A percentile compares a stretch with the other conserved stretches of the same genome.
phyloP scores from a whole-genome alignment of 2,329 filamentous ascomycete species.

The Pseudogymnoascus sp. region DNA sequence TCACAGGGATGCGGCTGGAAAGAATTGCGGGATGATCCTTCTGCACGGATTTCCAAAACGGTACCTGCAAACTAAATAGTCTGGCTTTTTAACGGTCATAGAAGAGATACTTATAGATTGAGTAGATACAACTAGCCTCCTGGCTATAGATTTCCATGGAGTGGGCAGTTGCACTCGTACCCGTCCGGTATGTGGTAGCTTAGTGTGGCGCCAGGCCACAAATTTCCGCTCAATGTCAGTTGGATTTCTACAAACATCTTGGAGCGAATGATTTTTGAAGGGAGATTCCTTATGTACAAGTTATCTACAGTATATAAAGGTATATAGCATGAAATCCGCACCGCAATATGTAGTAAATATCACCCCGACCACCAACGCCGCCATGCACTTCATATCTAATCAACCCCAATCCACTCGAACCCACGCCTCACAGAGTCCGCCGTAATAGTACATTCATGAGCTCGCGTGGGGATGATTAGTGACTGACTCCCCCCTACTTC shows the following conservation, averaged over 20 bases:
- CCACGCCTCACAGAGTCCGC: neutral
- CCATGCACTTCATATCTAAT: conserved; percentile 4
- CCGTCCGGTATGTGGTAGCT: neutral
- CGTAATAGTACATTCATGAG: conserved; percentile 20
- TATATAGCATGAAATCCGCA: neutral
- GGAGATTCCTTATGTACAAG: neutral
- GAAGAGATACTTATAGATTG: neutral
- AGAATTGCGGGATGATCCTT: neutral
- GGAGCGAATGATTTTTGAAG: neutral
- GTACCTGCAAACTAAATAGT: neutral
- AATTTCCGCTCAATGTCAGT: neutral
- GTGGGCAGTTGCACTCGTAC: neutral
- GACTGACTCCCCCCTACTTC: conserved; percentile 31
- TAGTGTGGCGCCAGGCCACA: neutral
- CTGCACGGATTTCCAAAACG: neutral
- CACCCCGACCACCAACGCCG: neutral
- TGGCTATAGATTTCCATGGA: neutral
- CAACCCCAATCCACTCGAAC: neutral
- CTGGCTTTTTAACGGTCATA: neutral
- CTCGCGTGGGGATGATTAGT: conserved; percentile 31
- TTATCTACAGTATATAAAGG: neutral
- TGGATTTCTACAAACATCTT: neutral
- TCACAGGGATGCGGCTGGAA: neutral
- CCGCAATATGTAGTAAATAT: neutral
- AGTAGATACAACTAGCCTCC: neutral